Conservation (phyloP, 768 basidiomycete genomes). For the Pleurotus djamor region DNA sequence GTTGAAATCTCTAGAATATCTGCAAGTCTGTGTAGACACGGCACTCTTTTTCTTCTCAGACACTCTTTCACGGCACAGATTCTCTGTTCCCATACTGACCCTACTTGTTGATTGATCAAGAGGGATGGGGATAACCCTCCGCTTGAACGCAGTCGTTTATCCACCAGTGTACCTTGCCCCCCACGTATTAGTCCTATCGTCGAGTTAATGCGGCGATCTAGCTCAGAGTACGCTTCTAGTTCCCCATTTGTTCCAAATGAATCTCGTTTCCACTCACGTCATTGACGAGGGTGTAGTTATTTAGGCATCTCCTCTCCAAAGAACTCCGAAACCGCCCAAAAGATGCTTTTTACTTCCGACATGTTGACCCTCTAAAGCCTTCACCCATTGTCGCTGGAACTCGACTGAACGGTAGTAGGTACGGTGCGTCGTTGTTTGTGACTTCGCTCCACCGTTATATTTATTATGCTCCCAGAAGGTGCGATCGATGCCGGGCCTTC, state of each 20-base stretch:
- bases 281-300: not conserved
- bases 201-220: constrained; percentile 1
- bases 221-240: not conserved
- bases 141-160: not conserved
- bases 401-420: not conserved
- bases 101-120: too few species aligned
- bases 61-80: not conserved
- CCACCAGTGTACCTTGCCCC: not conserved
- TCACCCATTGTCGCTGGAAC: not conserved
- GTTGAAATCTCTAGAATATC: not conserved
- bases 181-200: not conserved
- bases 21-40: not conserved
- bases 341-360: not conserved
- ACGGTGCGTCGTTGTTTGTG: not conserved
- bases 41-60: too few species aligned
- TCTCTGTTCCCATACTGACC: not conserved
- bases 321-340: not conserved
- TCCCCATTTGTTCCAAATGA: not conserved
- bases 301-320: not conserved
- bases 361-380: not conserved
- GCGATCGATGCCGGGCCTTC: not conserved
- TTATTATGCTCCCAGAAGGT: not conserved
- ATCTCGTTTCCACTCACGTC: not conserved
- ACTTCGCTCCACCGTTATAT: not conserved
- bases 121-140: too few species aligned